phyloP scores from a whole-genome alignment of 106 monocot genomes.

The Dendrobium chrysotoxum region DNA sequence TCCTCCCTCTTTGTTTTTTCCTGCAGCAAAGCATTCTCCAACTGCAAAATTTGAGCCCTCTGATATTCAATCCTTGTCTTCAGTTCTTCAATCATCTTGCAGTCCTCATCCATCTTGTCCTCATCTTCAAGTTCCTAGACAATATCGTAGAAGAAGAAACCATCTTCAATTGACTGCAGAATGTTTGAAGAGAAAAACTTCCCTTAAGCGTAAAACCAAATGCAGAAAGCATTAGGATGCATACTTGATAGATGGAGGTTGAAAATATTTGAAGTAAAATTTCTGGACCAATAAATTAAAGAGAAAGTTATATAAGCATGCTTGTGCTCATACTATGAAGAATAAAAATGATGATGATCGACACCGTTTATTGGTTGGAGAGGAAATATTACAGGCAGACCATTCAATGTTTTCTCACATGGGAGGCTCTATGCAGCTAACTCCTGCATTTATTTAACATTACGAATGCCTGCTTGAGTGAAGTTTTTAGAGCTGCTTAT shows the following conservation, averaged over 20 bases:
- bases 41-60: slow-evolving; percentile 53
- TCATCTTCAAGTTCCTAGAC: slow-evolving; percentile 88
- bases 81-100: slow-evolving; percentile 81
- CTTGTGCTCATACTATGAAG: not conserved
- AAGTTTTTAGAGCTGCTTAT: not conserved
- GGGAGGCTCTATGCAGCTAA: not conserved
- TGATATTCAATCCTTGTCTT: slow-evolving; percentile 43
- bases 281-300: not conserved
- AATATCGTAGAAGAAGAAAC: slow-evolving; percentile 54
- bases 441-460: slow-evolving; percentile 1
- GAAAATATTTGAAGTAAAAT: not conserved
- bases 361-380: not conserved
- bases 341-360: not conserved
- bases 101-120: slow-evolving; percentile 97
- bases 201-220: slow-evolving; percentile 31
- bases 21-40: slow-evolving; percentile 71
- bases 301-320: not conserved
- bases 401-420: not conserved
- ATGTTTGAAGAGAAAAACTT: slow-evolving; percentile 37
- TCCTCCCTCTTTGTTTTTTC: slow-evolving; percentile 56
- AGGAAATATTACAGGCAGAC: not conserved
- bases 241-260: not conserved
- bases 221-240: slow-evolving; percentile 22
- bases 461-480: not conserved
- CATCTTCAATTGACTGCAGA: slow-evolving; percentile 62